Percentiles rank a stretch among this genome's conserved stretches.
phyloP scores from a whole-genome alignment of 2,329 filamentous ascomycete genomes.

The Trichoderma semiorbis region DNA sequence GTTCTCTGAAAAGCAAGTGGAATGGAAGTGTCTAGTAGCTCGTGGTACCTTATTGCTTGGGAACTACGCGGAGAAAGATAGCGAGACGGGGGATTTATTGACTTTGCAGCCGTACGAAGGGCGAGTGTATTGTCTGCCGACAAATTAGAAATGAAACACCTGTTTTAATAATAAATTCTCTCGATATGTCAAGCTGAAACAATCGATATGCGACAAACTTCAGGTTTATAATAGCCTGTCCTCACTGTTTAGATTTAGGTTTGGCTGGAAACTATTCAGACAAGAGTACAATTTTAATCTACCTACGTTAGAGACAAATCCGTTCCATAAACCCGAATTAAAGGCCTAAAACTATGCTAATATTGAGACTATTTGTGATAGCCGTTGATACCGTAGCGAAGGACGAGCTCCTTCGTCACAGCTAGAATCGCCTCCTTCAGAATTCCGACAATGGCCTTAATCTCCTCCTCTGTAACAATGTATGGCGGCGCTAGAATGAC shows the following conservation, averaged over 20 bases:
- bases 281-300: not conserved
- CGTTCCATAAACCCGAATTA: not conserved
- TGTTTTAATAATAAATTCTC: too few relatives aligned
- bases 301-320: not conserved
- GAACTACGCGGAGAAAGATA: too few relatives aligned
- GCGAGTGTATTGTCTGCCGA: too few relatives aligned
- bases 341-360: fast-evolving
- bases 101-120: too few relatives aligned
- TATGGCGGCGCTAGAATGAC: not conserved
- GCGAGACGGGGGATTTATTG: too few relatives aligned
- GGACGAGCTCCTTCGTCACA: not conserved
- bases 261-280: not conserved
- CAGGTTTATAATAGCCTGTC: not conserved
- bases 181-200: too few relatives aligned
- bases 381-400: not conserved
- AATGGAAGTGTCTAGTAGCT: too few relatives aligned
- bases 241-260: not conserved
- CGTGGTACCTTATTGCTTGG: too few relatives aligned
- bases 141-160: too few relatives aligned
- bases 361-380: not conserved
- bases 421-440: not conserved
- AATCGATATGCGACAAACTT: too few relatives aligned
- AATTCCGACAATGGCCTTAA: not conserved
- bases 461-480: not conserved
- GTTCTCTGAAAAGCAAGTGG: too few relatives aligned